Base-by-base conservation (phyloP, 805 yeast genomes). In the Ogataea kodamae region DNA sequence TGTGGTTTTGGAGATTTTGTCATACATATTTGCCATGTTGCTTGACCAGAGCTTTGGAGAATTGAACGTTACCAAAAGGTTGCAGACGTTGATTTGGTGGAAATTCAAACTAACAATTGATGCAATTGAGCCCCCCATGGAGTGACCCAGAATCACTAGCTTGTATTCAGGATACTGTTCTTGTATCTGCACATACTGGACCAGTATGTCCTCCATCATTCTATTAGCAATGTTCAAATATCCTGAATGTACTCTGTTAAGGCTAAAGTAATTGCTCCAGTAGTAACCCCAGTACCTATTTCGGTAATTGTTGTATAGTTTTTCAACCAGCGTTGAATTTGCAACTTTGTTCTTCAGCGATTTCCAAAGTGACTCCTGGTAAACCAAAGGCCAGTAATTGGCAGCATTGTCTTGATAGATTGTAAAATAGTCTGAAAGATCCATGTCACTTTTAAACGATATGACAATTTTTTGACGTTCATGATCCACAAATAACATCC, bases 111-210 rank as follows among this genome's bases (percentile, higher is more conserved):
- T 43, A 1, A 40, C 37, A 6, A 46, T 27, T 15, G 48, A 46
- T 2, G 50, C 50, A 5, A 46, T 41, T 4, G 50, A 43, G 5
- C 50, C 50, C 9, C 50, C 50, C 48, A 46, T 43, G 5, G 50
- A 46, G 30, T 46, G 50, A n/a, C 50, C 50, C 15, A 38, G 25
- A 21, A 46, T 28, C 12, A 26, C 30, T 22, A 46, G 39, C 18
- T 37, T 18, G 22, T 43, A 46, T 16, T 37, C 34, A 1, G 48
- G 45, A 29, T 33, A 42, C 25, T 31, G 26, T 18, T 33, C 22
- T 19, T 31, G 37, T 13, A 36, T 25, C 10, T 28, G 26, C 9
- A 42, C 12, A 24, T 46, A 46, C 10, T 39, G 39, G 8, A 38
- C 39, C 25, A 46, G 35, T 7, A 46, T 40, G 5, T 43, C 50